A percentile compares a stretch with the other conserved stretches of the same genome.
phyloP scores from a whole-genome alignment of 192 early-diverging fungal species.

The Backusella parvicylindrica region DNA sequence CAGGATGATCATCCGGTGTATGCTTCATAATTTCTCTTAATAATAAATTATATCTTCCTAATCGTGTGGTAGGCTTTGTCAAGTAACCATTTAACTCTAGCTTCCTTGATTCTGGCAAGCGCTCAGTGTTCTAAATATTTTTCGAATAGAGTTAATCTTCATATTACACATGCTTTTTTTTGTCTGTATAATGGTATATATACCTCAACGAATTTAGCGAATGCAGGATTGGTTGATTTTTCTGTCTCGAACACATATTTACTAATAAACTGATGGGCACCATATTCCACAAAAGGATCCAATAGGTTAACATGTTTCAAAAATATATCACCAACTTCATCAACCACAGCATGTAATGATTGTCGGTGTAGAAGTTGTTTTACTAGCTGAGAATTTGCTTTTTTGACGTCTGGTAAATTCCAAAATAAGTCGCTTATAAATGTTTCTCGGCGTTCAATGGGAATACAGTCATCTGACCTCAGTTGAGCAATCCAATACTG shows the following conservation, averaged over 20 bases:
- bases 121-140: constrained; percentile 37
- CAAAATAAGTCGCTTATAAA: constrained; percentile 63
- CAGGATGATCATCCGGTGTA: constrained; percentile 79
- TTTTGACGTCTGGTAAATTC: constrained; percentile 65
- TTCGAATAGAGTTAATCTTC: neutral
- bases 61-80: constrained; percentile 80
- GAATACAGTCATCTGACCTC: constrained; percentile 62
- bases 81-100: constrained; percentile 85
- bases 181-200: neutral
- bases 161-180: neutral
- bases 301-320: constrained; percentile 63
- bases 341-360: constrained; percentile 64
- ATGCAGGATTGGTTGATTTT: constrained; percentile 56
- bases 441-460: constrained; percentile 54
- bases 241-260: constrained; percentile 84
- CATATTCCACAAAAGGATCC: constrained; percentile 82
- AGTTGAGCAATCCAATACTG: constrained; percentile 64
- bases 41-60: constrained; percentile 84
- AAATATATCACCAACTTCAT: constrained; percentile 85
- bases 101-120: constrained; percentile 74
- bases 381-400: constrained; percentile 59
- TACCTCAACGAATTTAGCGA: constrained; percentile 78
- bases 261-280: constrained; percentile 79
- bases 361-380: constrained; percentile 63
- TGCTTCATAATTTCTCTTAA: constrained; percentile 78